Conservation (phyloP, 805 yeast genomes). For the Candida ovalis region DNA sequence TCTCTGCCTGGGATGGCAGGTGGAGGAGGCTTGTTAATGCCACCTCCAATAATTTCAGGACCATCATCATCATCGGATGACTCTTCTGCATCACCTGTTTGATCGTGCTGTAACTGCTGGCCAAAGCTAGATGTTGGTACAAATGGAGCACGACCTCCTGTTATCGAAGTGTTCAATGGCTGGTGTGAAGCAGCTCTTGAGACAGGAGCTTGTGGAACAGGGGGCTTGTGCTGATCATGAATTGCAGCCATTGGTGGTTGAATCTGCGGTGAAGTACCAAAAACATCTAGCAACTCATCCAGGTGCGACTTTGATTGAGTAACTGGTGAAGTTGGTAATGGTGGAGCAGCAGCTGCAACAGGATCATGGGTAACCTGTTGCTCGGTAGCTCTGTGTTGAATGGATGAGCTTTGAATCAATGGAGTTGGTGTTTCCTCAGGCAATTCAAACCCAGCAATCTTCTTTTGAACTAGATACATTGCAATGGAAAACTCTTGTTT, state of each 20-base stretch:
- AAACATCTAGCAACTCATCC: constrained; percentile 64
- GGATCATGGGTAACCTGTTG: no score
- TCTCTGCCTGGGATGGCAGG: constrained; percentile 35
- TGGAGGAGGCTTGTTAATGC: constrained; percentile 21
- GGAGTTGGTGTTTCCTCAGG: constrained; percentile 76
- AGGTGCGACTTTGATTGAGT: constrained; percentile 37
- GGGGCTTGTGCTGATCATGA: constrained; percentile 23
- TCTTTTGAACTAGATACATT: constrained; percentile 86
- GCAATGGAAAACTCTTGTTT: constrained; percentile 88
- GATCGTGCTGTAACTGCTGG: constrained; percentile 50
- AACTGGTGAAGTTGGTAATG: constrained; percentile 8
- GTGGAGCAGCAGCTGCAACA: constrained; percentile 19
- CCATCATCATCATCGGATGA: constrained; percentile 38
- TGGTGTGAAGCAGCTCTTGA: constrained; percentile 17
- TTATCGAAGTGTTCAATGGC: constrained; percentile 21
- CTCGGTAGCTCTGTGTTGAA: neutral
- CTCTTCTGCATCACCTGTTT: constrained; percentile 20
- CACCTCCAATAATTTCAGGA: constrained; percentile 29
- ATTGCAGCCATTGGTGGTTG: constrained; percentile 24
- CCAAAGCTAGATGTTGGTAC: constrained; percentile 87
- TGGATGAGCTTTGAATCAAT: constrained; percentile 32
- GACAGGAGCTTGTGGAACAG: constrained; percentile 31
- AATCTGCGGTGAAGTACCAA: constrained; percentile 38
- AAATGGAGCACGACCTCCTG: constrained; percentile 43
- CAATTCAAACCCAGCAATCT: constrained; percentile 66